Base-by-base conservation (phyloP, 345 rosid genomes). In the Abelmoschus esculentus region DNA sequence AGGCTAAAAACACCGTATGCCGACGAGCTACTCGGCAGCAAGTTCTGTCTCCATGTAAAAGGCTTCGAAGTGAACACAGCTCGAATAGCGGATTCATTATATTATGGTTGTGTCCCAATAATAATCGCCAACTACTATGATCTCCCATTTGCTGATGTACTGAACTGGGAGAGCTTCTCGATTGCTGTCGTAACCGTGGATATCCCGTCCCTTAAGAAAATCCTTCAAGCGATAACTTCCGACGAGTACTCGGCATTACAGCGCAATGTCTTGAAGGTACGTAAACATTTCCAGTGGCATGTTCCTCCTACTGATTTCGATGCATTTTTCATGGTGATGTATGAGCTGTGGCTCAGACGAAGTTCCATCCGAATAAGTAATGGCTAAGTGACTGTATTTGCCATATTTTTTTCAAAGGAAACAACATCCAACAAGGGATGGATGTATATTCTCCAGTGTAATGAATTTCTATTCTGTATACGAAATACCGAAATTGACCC, bases 21-120 rank as follows among this genome's bases (percentile, higher is more conserved):
- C 9, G 84, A 75, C 46, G 81, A 70, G 72, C 80, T 86, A 22
- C 86, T 81, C 0, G 61, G 81, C 6, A 86, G 90, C 76, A 84
- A 83, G 82, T 87, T 84, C 68, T 86, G 91, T 72, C 83, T 84
- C 77, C 88, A 86, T 53, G 86, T 84, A 76, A 84, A 86, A 80
- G 91, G 91, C 52, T 86, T 83, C 57, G 88, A 86, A 81, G 86
- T 84, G 15, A 84, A 86, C 71, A 84, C 87, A 15, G 91, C 91
- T 40, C 83, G 88, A 7, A 80, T 84, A 60, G 80, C 83, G 11
- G 89, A 86, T 70, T 79, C 87, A 0, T 74, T 86, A 46, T 80
- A 80, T 64, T 80, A 81, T 46, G 89, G 87, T 3, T 83, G 89
- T 40, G 76, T 86, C 49, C 87, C 87, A 1, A 83, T 80, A 26